These are phyloP conservation scores for Cardamine chenopodiifolia DNA, from an alignment of 345 rosid genomes.

Conservation along the genomic window DNA sequence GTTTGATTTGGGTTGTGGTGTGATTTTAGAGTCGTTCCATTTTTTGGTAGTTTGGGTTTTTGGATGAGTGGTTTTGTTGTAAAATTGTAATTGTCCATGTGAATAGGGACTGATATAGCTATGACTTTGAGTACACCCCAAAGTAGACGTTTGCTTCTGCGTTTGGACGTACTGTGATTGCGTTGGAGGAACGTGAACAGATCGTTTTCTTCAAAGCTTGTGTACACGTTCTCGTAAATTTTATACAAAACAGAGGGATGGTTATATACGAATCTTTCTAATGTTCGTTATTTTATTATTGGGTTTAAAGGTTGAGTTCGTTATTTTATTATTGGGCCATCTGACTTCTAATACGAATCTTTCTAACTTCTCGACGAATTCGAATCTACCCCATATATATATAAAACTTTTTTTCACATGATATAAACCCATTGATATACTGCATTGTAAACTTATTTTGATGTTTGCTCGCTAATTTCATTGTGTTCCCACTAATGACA, in stretches of 20 bases:
- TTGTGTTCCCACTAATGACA: slow-evolving; percentile 28
- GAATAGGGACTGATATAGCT: slow-evolving; percentile 20
- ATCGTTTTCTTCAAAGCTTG: neutral
- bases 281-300: neutral
- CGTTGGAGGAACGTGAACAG: neutral
- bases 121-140: neutral
- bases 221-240: neutral
- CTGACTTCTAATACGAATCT: too few species aligned
- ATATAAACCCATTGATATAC: neutral
- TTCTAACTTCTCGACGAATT: neutral
- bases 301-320: neutral
- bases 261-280: neutral
- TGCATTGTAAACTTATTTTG: neutral
- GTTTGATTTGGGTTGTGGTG: slow-evolving; percentile 32
- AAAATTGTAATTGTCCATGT: slow-evolving; percentile 16
- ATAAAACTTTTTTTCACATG: too few species aligned
- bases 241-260: neutral
- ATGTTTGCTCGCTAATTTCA: slow-evolving; percentile 11
- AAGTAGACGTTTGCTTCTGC: neutral
- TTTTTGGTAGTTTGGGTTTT: slow-evolving; percentile 17
- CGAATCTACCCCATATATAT: neutral
- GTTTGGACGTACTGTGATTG: neutral
- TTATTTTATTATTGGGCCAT: neutral
- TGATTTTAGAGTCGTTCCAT: slow-evolving; percentile 27
- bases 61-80: slow-evolving; percentile 17